These are phyloP conservation scores for Termitomyces sp. DNA, from an alignment of 768 basidiomycete genomes.

Conservation along the genomic window DNA sequence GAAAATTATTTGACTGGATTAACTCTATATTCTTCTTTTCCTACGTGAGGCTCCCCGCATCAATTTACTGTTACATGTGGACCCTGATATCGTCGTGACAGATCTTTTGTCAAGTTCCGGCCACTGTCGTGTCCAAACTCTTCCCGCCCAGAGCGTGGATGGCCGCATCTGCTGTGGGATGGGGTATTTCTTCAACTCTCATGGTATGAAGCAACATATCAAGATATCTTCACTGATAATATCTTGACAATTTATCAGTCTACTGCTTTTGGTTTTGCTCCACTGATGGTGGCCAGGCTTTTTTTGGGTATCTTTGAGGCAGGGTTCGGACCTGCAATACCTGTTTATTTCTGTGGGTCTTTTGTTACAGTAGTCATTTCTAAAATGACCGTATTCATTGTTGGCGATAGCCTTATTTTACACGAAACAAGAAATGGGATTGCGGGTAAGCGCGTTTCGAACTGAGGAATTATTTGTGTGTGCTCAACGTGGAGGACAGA, in stretches of 20 bases:
- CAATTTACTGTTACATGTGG: background rate
- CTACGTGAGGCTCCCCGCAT: slow-evolving; percentile 41
- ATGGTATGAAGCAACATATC: slow-evolving; percentile 40
- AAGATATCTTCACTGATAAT: background rate
- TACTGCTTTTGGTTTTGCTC: slow-evolving; percentile 53
- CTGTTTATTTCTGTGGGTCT: slow-evolving; percentile 69
- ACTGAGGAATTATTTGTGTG: background rate
- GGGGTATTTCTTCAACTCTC: slow-evolving; percentile 72
- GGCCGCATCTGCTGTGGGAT: slow-evolving; percentile 59
- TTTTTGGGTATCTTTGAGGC: slow-evolving; percentile 76
- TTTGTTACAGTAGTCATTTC: background rate
- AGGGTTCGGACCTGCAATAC: slow-evolving; percentile 72
- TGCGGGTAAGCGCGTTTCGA: slow-evolving; percentile 38
- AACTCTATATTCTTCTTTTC: slow-evolving; percentile 77
- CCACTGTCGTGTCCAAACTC: slow-evolving; percentile 59
- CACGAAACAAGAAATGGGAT: slow-evolving; percentile 67
- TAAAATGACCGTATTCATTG: background rate
- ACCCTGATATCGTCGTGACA: slow-evolving; percentile 19
- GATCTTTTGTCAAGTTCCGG: slow-evolving; percentile 70
- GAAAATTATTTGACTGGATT: slow-evolving; percentile 71
- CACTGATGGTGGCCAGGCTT: slow-evolving; percentile 53
- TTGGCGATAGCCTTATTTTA: slow-evolving; percentile 63
- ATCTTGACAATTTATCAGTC: slow-evolving; percentile 35
- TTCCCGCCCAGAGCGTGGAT: slow-evolving; percentile 67
- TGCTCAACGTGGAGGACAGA: slow-evolving; percentile 21